Evolutionary conservation across 148 eudicot genomes (phyloP), one percentile per base, ranked within the genome.

Genomic region (Mesembryanthemum crystallinum): DNA sequence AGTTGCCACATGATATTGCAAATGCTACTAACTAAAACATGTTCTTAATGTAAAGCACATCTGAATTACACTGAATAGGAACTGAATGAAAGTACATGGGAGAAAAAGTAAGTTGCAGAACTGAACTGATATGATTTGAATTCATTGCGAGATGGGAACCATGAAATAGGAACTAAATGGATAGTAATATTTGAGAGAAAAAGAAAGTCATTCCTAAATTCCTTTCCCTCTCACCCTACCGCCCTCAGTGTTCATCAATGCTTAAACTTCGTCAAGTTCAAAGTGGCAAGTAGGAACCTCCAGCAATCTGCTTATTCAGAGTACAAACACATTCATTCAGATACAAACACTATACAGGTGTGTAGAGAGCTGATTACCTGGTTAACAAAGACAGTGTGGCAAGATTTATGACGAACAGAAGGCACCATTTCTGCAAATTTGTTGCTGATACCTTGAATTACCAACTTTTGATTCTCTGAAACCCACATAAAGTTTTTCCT

Each of bases 401-500:
- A 80, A 72, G 86, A 73, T 54, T 71, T 78, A 51, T 30, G 73
- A 78, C 72, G 82, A 78, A 73, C 70, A 80, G 75, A 70, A 73
- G 82, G 61, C 37, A 47, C 32, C 18, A 39, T 74, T 64, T 66
- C 83, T 12, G 75, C 20, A 71, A 74, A 77, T 37, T 32, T 67
- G 37, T 57, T 65, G 62, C 24, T 49, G 29, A 28, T 66, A 45
- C 78, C 79, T 78, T 63, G 72, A 80, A 76, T 71, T 73, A 78
- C 69, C 81, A 82, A 67, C 75, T 79, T 86, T 15, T 69, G 55
- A 59, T 85, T 81, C 61, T 83, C 82, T 24, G 75, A 81, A 66
- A 79, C 82, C 84, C 87, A 83, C 79, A 88, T 39, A 67, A 73
- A 76, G 35, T 78, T 86, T 74, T 88, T 92, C 67, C 81, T 79